These are phyloP conservation scores for Conticribra guillardii DNA, from an alignment of 108 stramenopile species.

Conservation along the genomic window DNA sequence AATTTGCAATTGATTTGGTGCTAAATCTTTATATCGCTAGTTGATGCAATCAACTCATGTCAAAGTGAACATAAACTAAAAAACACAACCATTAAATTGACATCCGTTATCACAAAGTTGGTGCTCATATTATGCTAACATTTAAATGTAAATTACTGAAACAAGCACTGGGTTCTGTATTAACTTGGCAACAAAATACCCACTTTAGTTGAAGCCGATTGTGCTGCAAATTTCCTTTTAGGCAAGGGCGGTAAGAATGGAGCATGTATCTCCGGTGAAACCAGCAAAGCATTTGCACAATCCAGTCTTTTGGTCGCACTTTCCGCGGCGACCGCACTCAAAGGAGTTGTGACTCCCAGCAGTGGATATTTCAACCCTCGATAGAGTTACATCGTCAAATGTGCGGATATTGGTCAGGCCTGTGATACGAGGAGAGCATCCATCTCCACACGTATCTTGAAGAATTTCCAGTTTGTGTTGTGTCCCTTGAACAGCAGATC, in stretches of 20 bases:
- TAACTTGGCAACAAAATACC: too few species aligned
- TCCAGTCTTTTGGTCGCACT: slow-evolving; percentile 72
- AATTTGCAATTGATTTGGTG: too few species aligned
- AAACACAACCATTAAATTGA: too few species aligned
- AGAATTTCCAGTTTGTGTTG: slow-evolving; percentile 64
- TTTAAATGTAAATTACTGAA: too few species aligned
- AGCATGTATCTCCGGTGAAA: slow-evolving; percentile 46
- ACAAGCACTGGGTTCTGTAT: too few species aligned
- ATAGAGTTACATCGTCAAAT: slow-evolving; percentile 35
- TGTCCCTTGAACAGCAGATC: slow-evolving; percentile 51
- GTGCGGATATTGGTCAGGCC: slow-evolving; percentile 49
- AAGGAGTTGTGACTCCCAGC: slow-evolving; percentile 51
- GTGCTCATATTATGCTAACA: too few species aligned
- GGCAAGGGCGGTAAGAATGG: slow-evolving; percentile 30
- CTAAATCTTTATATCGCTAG: too few species aligned
- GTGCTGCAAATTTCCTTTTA: too few species aligned
- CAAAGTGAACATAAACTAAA: too few species aligned
- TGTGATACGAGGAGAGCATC: slow-evolving; percentile 60
- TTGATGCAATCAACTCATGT: too few species aligned
- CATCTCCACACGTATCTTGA: slow-evolving; percentile 43
- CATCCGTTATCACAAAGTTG: too few species aligned
- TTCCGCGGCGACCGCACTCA: slow-evolving; percentile 79
- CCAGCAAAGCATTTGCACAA: slow-evolving; percentile 78
- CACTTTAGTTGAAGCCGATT: too few species aligned
- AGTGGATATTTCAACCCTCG: slow-evolving; percentile 48